phyloP scores from a whole-genome alignment of 768 basidiomycete genomes.

The Strobilomyces confusus region DNA sequence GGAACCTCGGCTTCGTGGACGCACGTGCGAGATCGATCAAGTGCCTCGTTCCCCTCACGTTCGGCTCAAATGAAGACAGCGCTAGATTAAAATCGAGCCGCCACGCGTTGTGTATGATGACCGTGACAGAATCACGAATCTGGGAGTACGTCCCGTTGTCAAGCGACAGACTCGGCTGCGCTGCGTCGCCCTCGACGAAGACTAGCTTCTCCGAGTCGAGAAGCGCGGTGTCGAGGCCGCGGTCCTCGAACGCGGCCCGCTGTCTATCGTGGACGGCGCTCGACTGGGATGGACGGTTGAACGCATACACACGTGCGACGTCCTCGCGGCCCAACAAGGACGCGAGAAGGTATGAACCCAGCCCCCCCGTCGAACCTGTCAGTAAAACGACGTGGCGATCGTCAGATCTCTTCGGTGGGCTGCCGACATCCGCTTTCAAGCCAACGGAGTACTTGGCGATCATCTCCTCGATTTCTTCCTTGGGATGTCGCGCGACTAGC shows the following conservation, averaged over 20 bases:
- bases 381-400: conserved; percentile 29
- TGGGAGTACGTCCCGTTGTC: conserved; percentile 18
- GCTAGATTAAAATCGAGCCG: conserved; percentile 44
- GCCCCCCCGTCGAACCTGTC: conserved; percentile 33
- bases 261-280: conserved; percentile 17
- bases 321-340: conserved; percentile 31
- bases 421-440: background rate
- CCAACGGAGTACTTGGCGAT: conserved; percentile 25
- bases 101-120: conserved; percentile 30
- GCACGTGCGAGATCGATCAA: conserved; percentile 24
- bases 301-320: conserved; percentile 27
- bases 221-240: conserved; percentile 24
- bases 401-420: background rate
- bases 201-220: conserved; percentile 25
- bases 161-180: conserved; percentile 23
- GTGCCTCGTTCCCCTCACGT: conserved; percentile 40
- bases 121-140: conserved; percentile 31
- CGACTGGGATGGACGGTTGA: conserved; percentile 25
- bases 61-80: conserved; percentile 47
- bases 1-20: conserved; percentile 29
- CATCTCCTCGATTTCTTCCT: conserved; percentile 32
- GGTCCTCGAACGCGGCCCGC: conserved; percentile 17
- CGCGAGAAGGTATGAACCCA: conserved; percentile 36
- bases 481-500: background rate
- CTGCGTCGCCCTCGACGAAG: conserved; percentile 28